A percentile compares a stretch with the other conserved stretches of the same genome.
Evolutionary conservation across 1,139 yeast genomes (phyloP).

Genomic region (Pichia sp.): DNA sequence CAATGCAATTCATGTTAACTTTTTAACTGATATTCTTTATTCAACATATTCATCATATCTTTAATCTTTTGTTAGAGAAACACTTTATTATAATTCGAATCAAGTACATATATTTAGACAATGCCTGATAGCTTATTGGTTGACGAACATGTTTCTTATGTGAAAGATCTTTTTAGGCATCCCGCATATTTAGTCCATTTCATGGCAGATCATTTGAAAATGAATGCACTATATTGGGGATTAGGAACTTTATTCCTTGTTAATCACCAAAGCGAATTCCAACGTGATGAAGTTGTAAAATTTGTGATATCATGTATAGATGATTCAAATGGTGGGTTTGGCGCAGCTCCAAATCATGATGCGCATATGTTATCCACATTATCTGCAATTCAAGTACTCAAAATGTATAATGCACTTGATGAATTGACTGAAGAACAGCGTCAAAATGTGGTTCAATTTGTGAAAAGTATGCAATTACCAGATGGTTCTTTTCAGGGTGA

Average conservation of each 20-base stretch:
- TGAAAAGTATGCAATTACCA: conserved; percentile 51
- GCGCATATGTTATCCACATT: conserved; percentile 83
- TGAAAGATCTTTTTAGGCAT: conserved; percentile 43
- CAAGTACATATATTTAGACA: too few species aligned
- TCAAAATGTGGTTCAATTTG: conserved; percentile 37
- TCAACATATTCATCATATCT: too few species aligned
- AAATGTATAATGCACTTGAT: conserved; percentile 57
- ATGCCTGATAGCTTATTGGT: conserved; percentile 6
- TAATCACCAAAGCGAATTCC: conserved; percentile 51
- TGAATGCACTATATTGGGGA: conserved; percentile 97
- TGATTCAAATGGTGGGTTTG: conserved; percentile 67
- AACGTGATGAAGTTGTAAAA: conserved; percentile 51
- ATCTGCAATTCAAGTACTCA: conserved; percentile 75
- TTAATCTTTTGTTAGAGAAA: too few species aligned
- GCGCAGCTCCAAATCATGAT: conserved; percentile 84
- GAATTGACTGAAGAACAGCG: conserved; percentile 27
- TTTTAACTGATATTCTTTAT: too few species aligned
- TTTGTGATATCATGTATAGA: conserved; percentile 71
- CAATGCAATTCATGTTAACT: too few species aligned
- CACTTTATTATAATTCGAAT: too few species aligned
- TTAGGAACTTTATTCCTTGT: conserved; percentile 65
- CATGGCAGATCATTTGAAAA: conserved; percentile 81
- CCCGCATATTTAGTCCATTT: conserved; percentile 69
- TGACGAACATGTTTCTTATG: conserved; percentile 48
- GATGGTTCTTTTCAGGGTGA: conserved; percentile 91